phyloP scores from a whole-genome alignment of 2,329 filamentous ascomycete genomes.

The Bipolaris zeicola region DNA sequence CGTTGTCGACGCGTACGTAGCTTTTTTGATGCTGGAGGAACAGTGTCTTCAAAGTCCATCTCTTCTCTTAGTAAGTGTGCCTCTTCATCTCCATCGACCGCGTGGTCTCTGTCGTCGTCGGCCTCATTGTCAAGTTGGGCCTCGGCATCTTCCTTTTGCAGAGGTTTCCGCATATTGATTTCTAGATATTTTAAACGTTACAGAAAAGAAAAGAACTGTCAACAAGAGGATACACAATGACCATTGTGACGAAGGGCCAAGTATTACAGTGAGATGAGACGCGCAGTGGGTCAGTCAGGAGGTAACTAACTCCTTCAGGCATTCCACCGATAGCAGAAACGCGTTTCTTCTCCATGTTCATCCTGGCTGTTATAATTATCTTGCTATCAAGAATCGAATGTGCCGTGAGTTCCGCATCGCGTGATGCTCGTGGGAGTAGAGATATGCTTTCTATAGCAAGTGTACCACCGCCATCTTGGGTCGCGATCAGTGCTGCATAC shows the following conservation, averaged over 20 bases:
- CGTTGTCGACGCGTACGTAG: constrained; percentile 6
- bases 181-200: background rate
- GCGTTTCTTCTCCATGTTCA: background rate
- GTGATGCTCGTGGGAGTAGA: background rate
- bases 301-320: background rate
- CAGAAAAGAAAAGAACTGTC: background rate
- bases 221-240: background rate
- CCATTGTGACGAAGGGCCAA: background rate
- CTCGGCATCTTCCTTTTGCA: background rate
- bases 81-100: constrained; percentile 32
- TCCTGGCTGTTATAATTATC: background rate
- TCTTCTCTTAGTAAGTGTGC: constrained; percentile 37
- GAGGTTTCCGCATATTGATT: constrained; percentile 6
- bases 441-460: background rate
- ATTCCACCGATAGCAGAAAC: background rate
- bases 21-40: constrained; percentile 1
- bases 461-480: background rate
- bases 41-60: constrained; percentile 31
- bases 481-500: background rate
- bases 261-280: background rate
- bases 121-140: constrained; percentile 10
- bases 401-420: background rate
- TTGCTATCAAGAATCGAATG: background rate
- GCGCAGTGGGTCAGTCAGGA: background rate
- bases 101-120: constrained; percentile 11